These are phyloP conservation scores for Lagenidium sp. DNA, from an alignment of 352 stramenopile genomes.

Conservation along the genomic window DNA sequence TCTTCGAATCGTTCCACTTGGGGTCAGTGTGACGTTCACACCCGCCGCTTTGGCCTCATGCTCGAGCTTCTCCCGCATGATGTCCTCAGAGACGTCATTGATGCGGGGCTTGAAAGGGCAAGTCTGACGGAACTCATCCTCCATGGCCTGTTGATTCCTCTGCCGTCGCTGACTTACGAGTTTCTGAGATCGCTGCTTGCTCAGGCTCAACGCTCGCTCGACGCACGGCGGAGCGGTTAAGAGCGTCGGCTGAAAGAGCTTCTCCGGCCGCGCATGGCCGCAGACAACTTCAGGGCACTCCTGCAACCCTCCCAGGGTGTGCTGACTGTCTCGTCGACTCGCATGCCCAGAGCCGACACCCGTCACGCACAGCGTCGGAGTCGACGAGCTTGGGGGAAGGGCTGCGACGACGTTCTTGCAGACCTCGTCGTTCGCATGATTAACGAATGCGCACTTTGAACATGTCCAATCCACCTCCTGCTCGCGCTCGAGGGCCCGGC, in stretches of 20 bases:
- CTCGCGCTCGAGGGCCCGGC: slow-evolving; percentile 29
- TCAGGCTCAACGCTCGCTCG: slow-evolving; percentile 20
- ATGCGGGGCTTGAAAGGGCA: slow-evolving; percentile 71
- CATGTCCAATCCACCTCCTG: slow-evolving; percentile 70
- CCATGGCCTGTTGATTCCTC: slow-evolving; percentile 39
- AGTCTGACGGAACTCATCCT: slow-evolving; percentile 53
- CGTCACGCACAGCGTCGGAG: no score
- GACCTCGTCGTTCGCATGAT: slow-evolving; percentile 37
- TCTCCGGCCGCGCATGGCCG: slow-evolving; percentile 39
- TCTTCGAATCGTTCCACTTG: slow-evolving; percentile 15
- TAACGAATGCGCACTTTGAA: slow-evolving; percentile 60
- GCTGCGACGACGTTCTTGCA: slow-evolving; percentile 48
- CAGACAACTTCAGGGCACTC: slow-evolving; percentile 30
- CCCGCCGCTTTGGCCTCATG: slow-evolving; percentile 19
- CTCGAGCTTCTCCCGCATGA: slow-evolving; percentile 61
- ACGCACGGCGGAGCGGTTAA: slow-evolving; percentile 20
- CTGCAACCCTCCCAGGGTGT: slow-evolving; percentile 11
- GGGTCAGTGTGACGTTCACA: slow-evolving; percentile 10
- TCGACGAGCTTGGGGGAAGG: neutral
- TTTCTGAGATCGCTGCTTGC: slow-evolving; percentile 21
- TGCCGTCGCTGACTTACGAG: slow-evolving; percentile 29
- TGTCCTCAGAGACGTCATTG: slow-evolving; percentile 59
- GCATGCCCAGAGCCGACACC: neutral
- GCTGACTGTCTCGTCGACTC: neutral
- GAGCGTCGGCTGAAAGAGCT: slow-evolving; percentile 65